Percentiles rank a stretch among this genome's conserved stretches.
phyloP scores from a whole-genome alignment of 2,329 filamentous ascomycete species.

The Mycosphaerella arachidis region DNA sequence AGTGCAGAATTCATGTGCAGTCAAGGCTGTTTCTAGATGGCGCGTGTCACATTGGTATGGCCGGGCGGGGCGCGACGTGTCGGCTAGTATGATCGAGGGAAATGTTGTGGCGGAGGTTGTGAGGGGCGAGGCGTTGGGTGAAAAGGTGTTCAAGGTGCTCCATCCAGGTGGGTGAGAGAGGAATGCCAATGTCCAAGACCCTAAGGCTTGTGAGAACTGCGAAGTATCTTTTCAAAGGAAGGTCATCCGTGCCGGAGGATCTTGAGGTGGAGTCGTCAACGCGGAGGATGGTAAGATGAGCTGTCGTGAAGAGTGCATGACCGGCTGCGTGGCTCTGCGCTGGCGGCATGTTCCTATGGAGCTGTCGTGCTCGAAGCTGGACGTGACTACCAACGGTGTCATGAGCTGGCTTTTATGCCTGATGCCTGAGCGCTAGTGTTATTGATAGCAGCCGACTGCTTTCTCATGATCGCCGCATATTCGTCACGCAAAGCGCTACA shows the following conservation, averaged over 20 bases:
- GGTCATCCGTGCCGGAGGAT: conserved; percentile 13
- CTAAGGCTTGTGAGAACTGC: conserved; percentile 14
- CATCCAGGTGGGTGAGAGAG: conserved; percentile 13
- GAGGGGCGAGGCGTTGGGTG: conserved; percentile 1
- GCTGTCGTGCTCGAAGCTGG: too few relatives aligned
- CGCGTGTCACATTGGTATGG: conserved; percentile 18
- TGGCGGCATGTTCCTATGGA: background rate
- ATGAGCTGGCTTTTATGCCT: too few relatives aligned
- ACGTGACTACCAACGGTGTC: too few relatives aligned
- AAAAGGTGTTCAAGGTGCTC: conserved; percentile 12
- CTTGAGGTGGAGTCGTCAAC: background rate
- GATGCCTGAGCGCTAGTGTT: too few relatives aligned
- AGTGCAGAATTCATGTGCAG: conserved; percentile 8
- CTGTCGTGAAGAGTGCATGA: too few relatives aligned
- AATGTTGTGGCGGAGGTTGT: conserved; percentile 12
- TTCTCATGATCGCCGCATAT: too few relatives aligned
- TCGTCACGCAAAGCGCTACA: too few relatives aligned
- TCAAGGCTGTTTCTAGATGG: conserved; percentile 16
- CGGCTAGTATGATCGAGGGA: conserved; percentile 12
- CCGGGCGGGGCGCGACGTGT: conserved; percentile 18
- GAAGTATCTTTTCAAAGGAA: conserved; percentile 14
- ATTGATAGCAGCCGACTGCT: too few relatives aligned
- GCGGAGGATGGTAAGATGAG: background rate
- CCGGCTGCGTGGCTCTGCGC: background rate
- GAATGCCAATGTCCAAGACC: conserved; percentile 12